phyloP scores from a whole-genome alignment of 257 asterid species.

The Apocynum venetum region DNA sequence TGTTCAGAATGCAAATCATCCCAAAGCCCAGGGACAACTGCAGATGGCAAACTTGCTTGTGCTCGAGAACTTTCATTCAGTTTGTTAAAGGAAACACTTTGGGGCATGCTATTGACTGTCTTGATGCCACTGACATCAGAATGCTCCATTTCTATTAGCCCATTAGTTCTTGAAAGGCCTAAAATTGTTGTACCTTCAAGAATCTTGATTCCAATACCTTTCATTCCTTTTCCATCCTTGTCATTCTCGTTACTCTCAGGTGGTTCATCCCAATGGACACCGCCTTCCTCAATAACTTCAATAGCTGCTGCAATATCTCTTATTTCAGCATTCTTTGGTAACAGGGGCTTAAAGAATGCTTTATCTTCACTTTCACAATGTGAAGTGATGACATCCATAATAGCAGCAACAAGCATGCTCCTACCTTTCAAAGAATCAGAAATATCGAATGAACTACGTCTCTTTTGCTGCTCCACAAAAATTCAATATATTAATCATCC shows the following conservation, averaged over 20 bases:
- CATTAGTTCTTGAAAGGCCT: constrained; percentile 70
- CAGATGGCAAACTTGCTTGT: constrained; percentile 47
- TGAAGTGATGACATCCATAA: constrained; percentile 94
- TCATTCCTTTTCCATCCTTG: constrained; percentile 72
- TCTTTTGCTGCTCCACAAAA: constrained; percentile 62
- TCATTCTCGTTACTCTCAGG: constrained; percentile 56
- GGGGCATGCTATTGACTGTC: constrained; percentile 30
- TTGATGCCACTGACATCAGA: constrained; percentile 33
- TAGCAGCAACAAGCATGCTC: constrained; percentile 99
- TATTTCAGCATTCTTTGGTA: constrained; percentile 75
- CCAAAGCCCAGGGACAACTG: constrained; percentile 97
- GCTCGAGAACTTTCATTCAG: constrained; percentile 37
- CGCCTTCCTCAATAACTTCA: constrained; percentile 89
- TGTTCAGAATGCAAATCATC: constrained; percentile 96
- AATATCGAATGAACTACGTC: constrained; percentile 71
- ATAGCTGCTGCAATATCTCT: constrained; percentile 96
- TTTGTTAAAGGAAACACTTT: constrained; percentile 47
- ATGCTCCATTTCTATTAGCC: constrained; percentile 50
- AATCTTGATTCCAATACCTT: constrained; percentile 93
- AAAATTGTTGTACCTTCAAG: constrained; percentile 92
- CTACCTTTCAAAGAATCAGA: constrained; percentile 83
- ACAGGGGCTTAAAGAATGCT: constrained; percentile 52
- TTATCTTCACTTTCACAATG: constrained; percentile 73
- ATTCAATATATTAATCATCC: constrained; percentile 37
- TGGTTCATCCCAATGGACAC: constrained; percentile 91